phyloP scores from a whole-genome alignment of 495 filamentous ascomycete genomes.

The Ascobolus immersus region DNA sequence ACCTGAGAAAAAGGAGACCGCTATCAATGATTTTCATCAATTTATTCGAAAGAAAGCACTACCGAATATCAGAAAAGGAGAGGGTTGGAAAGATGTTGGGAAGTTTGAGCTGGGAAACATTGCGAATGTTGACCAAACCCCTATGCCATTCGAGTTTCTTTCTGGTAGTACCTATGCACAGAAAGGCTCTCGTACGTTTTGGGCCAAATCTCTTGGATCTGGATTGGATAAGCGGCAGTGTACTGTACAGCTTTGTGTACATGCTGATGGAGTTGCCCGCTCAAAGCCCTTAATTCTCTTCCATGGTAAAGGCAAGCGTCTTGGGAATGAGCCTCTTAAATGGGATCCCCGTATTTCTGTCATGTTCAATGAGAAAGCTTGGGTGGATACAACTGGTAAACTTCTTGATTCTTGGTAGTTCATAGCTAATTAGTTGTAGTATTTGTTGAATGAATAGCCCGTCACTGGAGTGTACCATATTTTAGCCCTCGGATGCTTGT shows the following conservation, averaged over 20 bases:
- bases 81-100: not conserved
- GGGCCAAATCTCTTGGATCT: not conserved
- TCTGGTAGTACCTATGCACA: not conserved
- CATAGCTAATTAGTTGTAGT: not conserved
- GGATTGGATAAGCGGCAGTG: not conserved
- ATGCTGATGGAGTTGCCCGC: not conserved
- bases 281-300: slow-evolving; percentile 1
- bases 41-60: not conserved
- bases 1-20: not conserved
- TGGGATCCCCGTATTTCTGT: not conserved
- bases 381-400: not conserved
- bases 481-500: not conserved
- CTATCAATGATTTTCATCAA: not conserved
- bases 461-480: not conserved
- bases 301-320: not conserved
- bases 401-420: slow-evolving; percentile 2
- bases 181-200: not conserved
- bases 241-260: not conserved
- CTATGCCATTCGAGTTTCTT: not conserved
- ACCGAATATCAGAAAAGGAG: not conserved
- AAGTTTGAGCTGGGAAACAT: not conserved
- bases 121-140: not conserved
- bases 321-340: not conserved
- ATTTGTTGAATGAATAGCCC: not conserved
- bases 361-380: slow-evolving; percentile 4